Evolutionary conservation across 2,329 filamentous ascomycete species (phyloP).

Genomic region (Pseudopyricularia cyperi): DNA sequence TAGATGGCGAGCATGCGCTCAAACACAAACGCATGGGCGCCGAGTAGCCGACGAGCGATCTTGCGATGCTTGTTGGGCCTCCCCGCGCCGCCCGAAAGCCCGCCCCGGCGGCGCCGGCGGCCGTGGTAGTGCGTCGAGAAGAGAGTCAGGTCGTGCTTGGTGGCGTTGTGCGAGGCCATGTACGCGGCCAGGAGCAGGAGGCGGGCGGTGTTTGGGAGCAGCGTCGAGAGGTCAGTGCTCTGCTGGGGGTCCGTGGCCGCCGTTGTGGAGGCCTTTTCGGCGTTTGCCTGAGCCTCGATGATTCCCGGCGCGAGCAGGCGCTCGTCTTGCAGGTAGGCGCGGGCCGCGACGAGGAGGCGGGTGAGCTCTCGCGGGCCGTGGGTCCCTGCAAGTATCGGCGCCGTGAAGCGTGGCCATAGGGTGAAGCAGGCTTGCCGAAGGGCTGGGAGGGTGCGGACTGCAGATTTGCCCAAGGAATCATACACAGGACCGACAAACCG

Average conservation of each 20-base stretch:
- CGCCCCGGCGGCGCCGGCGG: slow-evolving; percentile 35
- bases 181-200: slow-evolving; percentile 66
- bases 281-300: slow-evolving; percentile 13
- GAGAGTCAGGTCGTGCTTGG: slow-evolving; percentile 58
- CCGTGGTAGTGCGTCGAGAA: slow-evolving; percentile 60
- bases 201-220: slow-evolving; percentile 60
- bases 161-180: slow-evolving; percentile 67
- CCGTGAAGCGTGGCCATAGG: slow-evolving; percentile 77
- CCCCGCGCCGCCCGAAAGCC: slow-evolving; percentile 15
- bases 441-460: slow-evolving; percentile 63
- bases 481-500: slow-evolving; percentile 76
- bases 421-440: slow-evolving; percentile 58
- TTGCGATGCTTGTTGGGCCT: slow-evolving; percentile 46
- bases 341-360: slow-evolving; percentile 60
- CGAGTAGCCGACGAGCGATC: slow-evolving; percentile 64
- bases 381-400: slow-evolving; percentile 62
- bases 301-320: slow-evolving; percentile 54
- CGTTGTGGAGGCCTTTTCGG: neutral
- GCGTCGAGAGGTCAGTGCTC: slow-evolving; percentile 33
- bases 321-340: slow-evolving; percentile 61
- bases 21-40: slow-evolving; percentile 63
- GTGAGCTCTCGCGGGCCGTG: slow-evolving; percentile 71
- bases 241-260: neutral
- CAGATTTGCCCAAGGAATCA: slow-evolving; percentile 72
- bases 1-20: slow-evolving; percentile 73